Conservation (phyloP, 495 filamentous ascomycete genomes). For the Sabuloglossum arenarium region DNA sequence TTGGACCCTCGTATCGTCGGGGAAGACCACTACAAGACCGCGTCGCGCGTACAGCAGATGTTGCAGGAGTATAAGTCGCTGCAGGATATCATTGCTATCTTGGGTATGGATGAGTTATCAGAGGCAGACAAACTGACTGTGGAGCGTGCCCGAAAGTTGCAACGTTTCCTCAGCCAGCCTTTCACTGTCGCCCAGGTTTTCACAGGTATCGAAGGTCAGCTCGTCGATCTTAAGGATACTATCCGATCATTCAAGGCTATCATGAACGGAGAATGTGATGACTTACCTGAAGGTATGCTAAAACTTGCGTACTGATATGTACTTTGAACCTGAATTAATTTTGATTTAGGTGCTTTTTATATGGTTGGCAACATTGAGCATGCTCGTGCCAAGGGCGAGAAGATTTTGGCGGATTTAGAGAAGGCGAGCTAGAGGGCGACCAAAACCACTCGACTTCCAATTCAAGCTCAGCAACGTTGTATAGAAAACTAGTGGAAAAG, state of each 20-base stretch:
- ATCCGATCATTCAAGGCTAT: constrained; percentile 94
- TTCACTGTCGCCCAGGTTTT: constrained; percentile 98
- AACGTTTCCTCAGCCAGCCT: constrained; percentile 97
- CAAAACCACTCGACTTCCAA: not conserved
- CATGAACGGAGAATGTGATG: constrained; percentile 84
- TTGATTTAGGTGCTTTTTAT: constrained; percentile 53
- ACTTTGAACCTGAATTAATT: not conserved
- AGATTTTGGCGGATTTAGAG: constrained; percentile 94
- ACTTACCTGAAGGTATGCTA: constrained; percentile 63
- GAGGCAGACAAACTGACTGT: constrained; percentile 98
- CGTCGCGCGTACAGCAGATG: constrained; percentile 91
- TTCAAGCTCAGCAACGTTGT: not conserved
- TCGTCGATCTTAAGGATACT: constrained; percentile 97
- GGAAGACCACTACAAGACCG: constrained; percentile 90
- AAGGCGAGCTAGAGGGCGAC: not conserved
- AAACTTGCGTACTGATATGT: constrained; percentile 5
- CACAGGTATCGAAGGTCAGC: constrained; percentile 91
- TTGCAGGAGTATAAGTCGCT: constrained; percentile 99
- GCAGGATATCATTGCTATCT: constrained; percentile 99
- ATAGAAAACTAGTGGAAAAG: not conserved
- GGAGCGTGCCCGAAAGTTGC: constrained; percentile 98
- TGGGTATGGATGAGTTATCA: constrained; percentile 99
- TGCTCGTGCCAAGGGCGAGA: constrained; percentile 92
- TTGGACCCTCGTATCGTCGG: constrained; percentile 96
- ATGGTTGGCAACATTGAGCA: constrained; percentile 95